A percentile compares a stretch with the other conserved stretches of the same genome.
Evolutionary conservation across 306 rosid species (phyloP).

Genomic region (Prunus kanzakura): DNA sequence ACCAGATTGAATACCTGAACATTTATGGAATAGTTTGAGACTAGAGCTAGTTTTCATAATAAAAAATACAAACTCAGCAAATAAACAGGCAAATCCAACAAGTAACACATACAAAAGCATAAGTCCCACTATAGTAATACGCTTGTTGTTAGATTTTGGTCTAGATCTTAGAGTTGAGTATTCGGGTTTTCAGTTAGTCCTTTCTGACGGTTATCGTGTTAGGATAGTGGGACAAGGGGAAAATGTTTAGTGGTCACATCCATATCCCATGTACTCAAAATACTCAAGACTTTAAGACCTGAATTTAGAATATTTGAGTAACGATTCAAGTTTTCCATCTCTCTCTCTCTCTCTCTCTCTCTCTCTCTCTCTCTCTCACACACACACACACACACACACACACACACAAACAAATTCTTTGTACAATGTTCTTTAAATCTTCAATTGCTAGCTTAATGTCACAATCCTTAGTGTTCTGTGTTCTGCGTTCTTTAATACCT

Average conservation of each 20-base stretch:
- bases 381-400: too few species aligned
- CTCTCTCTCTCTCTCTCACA: too few species aligned
- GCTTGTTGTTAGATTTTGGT: neutral
- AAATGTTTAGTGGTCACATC: too few species aligned
- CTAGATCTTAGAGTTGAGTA: too few species aligned
- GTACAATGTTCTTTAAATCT: neutral
- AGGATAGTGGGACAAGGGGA: too few species aligned
- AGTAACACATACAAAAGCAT: neutral
- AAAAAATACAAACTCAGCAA: too few species aligned
- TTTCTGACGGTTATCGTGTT: too few species aligned
- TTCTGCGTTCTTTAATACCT: neutral
- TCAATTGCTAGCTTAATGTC: neutral
- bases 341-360: neutral
- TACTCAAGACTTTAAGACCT: neutral
- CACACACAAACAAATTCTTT: neutral
- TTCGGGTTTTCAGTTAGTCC: too few species aligned
- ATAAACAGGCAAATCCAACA: neutral
- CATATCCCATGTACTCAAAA: too few species aligned
- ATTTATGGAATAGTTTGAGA: neutral
- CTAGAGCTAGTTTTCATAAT: neutral
- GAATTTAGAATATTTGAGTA: neutral
- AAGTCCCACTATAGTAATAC: neutral
- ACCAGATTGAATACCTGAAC: slow-evolving; percentile 90
- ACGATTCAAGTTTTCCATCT: neutral
- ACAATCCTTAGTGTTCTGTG: neutral